Evolutionary conservation across 495 filamentous ascomycete species (phyloP).

Genomic region (Aspergillus bridgeri): DNA sequence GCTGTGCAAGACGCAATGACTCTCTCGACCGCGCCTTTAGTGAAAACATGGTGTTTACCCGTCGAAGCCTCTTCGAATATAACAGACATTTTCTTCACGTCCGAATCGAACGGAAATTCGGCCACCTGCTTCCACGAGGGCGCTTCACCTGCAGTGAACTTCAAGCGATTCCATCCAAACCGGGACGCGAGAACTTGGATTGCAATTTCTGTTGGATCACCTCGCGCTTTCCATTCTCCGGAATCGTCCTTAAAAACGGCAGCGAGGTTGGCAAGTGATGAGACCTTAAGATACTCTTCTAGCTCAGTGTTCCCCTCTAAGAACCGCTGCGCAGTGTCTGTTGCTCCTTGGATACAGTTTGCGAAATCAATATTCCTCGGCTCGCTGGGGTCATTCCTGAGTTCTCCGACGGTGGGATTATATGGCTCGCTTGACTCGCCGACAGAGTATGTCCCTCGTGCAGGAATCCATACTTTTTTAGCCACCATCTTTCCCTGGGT

Average conservation of each 20-base stretch:
- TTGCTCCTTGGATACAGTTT: constrained; percentile 18
- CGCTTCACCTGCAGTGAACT: constrained; percentile 46
- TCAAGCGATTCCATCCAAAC: constrained; percentile 57
- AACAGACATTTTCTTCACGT: constrained; percentile 67
- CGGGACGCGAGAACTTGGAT: constrained; percentile 65
- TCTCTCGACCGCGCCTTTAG: constrained; percentile 79
- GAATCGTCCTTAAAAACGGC: constrained; percentile 47
- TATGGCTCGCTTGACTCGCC: constrained; percentile 52
- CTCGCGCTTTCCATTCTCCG: constrained; percentile 56
- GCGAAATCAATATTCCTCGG: constrained; percentile 31
- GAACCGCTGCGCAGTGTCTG: constrained; percentile 29
- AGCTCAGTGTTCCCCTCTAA: constrained; percentile 39
- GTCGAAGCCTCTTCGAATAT: constrained; percentile 49
- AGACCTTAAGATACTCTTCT: constrained; percentile 55
- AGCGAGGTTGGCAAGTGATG: constrained; percentile 64
- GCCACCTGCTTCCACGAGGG: constrained; percentile 54
- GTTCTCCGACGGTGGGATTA: constrained; percentile 52
- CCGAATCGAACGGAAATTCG: constrained; percentile 66
- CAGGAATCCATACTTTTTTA: constrained; percentile 75
- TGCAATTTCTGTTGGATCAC: constrained; percentile 68
- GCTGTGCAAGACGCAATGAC: constrained; percentile 65
- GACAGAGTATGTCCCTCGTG: constrained; percentile 57
- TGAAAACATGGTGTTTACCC: constrained; percentile 50
- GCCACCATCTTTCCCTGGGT: constrained; percentile 77
- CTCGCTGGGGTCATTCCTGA: constrained; percentile 38